Evolutionary conservation across 257 asterid species (phyloP).

Genomic region (Petunia secreta): DNA sequence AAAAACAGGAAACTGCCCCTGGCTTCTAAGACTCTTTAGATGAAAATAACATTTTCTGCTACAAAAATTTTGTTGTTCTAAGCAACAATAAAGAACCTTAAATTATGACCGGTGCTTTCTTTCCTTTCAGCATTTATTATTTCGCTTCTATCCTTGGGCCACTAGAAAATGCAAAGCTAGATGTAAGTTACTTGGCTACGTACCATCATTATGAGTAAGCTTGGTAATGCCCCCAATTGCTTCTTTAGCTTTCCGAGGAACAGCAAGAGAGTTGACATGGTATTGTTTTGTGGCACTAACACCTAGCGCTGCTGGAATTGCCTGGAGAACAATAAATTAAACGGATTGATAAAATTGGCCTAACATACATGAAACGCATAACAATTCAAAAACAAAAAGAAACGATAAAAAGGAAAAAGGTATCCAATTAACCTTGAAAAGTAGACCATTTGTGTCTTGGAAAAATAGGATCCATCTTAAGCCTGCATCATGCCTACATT

Average conservation of each 20-base stretch:
- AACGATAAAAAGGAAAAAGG: conserved; percentile 17
- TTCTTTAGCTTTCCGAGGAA: conserved; percentile 98
- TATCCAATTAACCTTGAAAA: conserved; percentile 70
- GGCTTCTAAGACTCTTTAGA: background rate
- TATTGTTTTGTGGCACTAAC: conserved; percentile 83
- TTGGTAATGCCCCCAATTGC: conserved; percentile 97
- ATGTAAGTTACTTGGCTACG: background rate
- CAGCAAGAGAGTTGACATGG: conserved; percentile 98
- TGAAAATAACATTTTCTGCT: background rate
- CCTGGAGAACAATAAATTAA: conserved; percentile 51
- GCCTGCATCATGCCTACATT: conserved; percentile 75
- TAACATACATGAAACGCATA: background rate
- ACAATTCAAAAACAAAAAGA: conserved; percentile 22
- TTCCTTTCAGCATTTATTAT: conserved; percentile 7
- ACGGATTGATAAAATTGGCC: conserved; percentile 12
- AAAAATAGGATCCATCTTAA: conserved; percentile 93
- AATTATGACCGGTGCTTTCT: background rate
- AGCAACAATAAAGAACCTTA: background rate
- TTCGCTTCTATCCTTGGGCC: background rate
- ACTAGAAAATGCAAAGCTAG: conserved; percentile 15
- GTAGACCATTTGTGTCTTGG: conserved; percentile 98
- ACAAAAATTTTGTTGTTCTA: background rate
- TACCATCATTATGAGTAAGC: conserved; percentile 94
- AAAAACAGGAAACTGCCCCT: background rate
- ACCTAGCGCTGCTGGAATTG: conserved; percentile 91